Evolutionary conservation across 2,329 filamentous ascomycete genomes (phyloP), one percentile per base, ranked within the genome.

Genomic region (Colletotrichum sp.): DNA sequence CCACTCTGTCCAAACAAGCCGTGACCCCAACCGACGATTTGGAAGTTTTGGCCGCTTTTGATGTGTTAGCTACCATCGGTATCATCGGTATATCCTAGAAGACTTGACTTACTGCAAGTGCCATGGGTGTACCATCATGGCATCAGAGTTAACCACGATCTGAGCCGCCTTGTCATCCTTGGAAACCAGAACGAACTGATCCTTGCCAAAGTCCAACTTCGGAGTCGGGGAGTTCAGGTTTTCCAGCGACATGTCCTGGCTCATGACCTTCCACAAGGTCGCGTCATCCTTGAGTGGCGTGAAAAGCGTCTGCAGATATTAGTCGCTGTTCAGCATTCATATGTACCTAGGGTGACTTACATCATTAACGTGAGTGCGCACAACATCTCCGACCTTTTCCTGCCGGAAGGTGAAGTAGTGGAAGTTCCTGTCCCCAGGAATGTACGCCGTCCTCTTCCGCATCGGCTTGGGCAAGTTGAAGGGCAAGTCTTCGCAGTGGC

Each of bases 11-110:
- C 83, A 38, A 84, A 85, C 2, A 84, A 81, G 7, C 78, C 79
- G 0, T 70, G 62, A 2, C 79, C 82, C 66, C 83, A 82, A 0
- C 78, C 57, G 0, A 85, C 77, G 59, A 89, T 82, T 77, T 90
- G 90, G 81, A 91, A 91, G 55, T 85, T 85, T 80, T 91, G 89
- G 0, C 90, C 73, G 55, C 73, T 75, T 6, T 1, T 11, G 11
- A n/a, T 7, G 16, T n/a, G 47, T 75, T 31, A 75, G 73, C 43
- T 51, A 21, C 43, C n/a, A 47, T 47, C 43, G 34, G 27, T 29
- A 6, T 21, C 13, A 24, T n/a, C n/a, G 16, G 3, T 13, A 24
- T 0, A 9, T 29, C 9, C 9, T 5, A n/a, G 18, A n/a, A n/a
- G 58, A 16, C 8, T 13, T 13, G 33, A 67, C 73, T 66, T 47